These are phyloP conservation scores for Colletotrichum sp. DNA, from an alignment of 2,329 filamentous ascomycete genomes.

Conservation along the genomic window DNA sequence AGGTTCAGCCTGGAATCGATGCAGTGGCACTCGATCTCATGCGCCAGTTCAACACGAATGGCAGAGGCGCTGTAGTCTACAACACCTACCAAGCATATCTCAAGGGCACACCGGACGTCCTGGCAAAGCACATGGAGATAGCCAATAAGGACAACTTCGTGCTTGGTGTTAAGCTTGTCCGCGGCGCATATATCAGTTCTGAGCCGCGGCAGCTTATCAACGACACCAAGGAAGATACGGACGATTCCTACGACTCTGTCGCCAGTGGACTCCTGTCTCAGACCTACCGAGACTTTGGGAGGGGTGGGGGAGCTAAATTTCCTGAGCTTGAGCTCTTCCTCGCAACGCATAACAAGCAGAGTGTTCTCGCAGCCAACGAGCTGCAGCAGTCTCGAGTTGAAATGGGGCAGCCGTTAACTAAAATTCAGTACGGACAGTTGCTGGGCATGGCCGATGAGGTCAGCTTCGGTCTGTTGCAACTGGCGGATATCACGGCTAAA, in stretches of 20 bases:
- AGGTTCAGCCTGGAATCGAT: slow-evolving; percentile 79
- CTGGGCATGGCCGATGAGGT: slow-evolving; percentile 90
- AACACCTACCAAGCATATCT: slow-evolving; percentile 82
- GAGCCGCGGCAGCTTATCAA: slow-evolving; percentile 75
- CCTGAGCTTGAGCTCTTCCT: slow-evolving; percentile 67
- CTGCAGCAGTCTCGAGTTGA: slow-evolving; percentile 58
- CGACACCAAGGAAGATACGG: slow-evolving; percentile 74
- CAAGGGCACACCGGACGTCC: slow-evolving; percentile 63
- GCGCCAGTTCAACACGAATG: slow-evolving; percentile 72
- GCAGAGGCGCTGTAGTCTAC: slow-evolving; percentile 73
- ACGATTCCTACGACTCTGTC: slow-evolving; percentile 74
- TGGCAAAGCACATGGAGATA: slow-evolving; percentile 63
- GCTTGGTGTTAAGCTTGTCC: slow-evolving; percentile 76
- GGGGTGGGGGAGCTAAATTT: slow-evolving; percentile 52
- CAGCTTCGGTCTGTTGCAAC: slow-evolving; percentile 64
- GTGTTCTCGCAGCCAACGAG: slow-evolving; percentile 62
- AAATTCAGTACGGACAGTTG: slow-evolving; percentile 39
- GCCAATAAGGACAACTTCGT: slow-evolving; percentile 67
- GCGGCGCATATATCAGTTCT: slow-evolving; percentile 76
- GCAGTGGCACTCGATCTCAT: slow-evolving; percentile 79
- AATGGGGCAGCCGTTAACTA: slow-evolving; percentile 42
- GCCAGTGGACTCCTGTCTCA: slow-evolving; percentile 71
- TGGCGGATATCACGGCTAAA: neutral
- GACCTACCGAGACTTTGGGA: slow-evolving; percentile 53
- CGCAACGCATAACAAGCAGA: slow-evolving; percentile 76